These are phyloP conservation scores for Plantago lanceolata DNA, from an alignment of 305 asterid genomes.

Conservation along the genomic window DNA sequence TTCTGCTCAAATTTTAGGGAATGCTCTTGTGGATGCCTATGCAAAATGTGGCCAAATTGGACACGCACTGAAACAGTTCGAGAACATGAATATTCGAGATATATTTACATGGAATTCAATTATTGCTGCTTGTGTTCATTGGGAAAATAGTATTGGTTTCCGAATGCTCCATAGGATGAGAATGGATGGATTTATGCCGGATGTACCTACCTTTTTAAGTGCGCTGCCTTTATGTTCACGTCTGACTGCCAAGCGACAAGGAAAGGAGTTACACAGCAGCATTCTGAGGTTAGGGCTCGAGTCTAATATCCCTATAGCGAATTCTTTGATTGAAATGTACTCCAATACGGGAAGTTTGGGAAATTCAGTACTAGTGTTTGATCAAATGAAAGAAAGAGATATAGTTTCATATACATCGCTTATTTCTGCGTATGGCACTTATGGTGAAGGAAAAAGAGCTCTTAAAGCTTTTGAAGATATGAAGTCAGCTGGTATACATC, in stretches of 20 bases:
- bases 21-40: conserved; percentile 67
- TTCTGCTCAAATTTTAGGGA: conserved; percentile 50
- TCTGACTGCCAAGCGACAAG: conserved; percentile 68
- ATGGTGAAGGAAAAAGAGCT: conserved; percentile 75
- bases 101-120: conserved; percentile 75
- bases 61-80: conserved; percentile 58
- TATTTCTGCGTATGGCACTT: conserved; percentile 76
- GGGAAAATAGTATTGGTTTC: conserved; percentile 52
- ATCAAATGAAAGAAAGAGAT: conserved; percentile 59
- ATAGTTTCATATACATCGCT: conserved; percentile 71
- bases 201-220: conserved; percentile 54
- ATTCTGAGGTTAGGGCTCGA: conserved; percentile 55
- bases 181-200: conserved; percentile 53
- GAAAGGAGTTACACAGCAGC: conserved; percentile 77
- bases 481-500: conserved; percentile 49
- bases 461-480: conserved; percentile 53
- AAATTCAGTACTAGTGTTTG: conserved; percentile 46
- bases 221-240: conserved; percentile 63
- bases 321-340: conserved; percentile 82
- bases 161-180: conserved; percentile 66
- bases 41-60: conserved; percentile 57
- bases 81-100: conserved; percentile 57
- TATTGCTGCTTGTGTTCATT: conserved; percentile 56
- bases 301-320: conserved; percentile 45
- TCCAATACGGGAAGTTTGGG: conserved; percentile 59